These are phyloP conservation scores for Teunomyces pallodes DNA, from an alignment of 805 yeast species.

Conservation along the genomic window DNA sequence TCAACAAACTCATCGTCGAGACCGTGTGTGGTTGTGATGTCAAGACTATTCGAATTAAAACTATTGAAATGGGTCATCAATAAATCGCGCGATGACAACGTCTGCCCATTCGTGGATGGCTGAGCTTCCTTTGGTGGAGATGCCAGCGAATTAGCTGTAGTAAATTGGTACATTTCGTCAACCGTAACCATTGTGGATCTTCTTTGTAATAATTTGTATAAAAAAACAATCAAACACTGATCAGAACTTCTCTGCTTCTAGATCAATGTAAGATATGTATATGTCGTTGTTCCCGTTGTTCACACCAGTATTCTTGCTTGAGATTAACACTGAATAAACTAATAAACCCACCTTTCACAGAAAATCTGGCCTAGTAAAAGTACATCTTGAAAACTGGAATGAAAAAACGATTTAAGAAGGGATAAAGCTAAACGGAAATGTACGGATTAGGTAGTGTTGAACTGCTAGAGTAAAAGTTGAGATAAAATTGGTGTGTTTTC, in stretches of 20 bases:
- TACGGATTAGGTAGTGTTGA: background rate
- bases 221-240: background rate
- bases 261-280: background rate
- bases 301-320: background rate
- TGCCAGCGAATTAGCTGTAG: slow-evolving; percentile 2
- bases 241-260: slow-evolving; percentile 2
- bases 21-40: slow-evolving; percentile 4
- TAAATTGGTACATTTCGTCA: background rate
- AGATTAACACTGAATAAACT: slow-evolving; percentile 3
- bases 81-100: slow-evolving; percentile 6
- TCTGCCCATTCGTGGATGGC: background rate
- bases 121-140: slow-evolving; percentile 4
- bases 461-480: background rate
- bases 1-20: slow-evolving; percentile 10
- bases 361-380: background rate
- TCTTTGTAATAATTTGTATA: background rate
- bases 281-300: background rate
- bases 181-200: background rate
- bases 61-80: slow-evolving; percentile 3
- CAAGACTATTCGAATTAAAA: slow-evolving; percentile 6
- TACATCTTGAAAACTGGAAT: background rate
- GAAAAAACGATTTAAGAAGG: background rate
- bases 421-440: background rate
- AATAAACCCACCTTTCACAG: background rate
- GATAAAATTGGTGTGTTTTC: background rate